Conservation (phyloP, 2,329 filamentous ascomycete genomes). For the Fusarium sp. region DNA sequence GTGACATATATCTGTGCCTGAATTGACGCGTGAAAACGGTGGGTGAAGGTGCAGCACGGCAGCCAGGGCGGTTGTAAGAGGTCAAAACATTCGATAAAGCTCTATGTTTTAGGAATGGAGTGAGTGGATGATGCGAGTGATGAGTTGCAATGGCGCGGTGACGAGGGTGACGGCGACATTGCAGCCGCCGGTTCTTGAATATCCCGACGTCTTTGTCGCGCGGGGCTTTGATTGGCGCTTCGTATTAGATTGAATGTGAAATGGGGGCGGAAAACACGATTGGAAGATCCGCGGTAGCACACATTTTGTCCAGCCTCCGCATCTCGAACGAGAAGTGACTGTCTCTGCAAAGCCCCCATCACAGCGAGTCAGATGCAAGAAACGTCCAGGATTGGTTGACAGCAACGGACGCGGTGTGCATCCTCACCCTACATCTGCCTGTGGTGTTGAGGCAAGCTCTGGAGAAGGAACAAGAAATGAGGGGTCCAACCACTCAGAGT, state of each 20-base stretch:
- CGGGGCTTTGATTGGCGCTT: too few relatives aligned
- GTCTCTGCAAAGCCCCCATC: too few relatives aligned
- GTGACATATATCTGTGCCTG: slow-evolving; percentile 20
- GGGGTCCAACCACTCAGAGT: slow-evolving; percentile 34
- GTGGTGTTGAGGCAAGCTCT: slow-evolving; percentile 1
- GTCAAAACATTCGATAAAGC: background rate
- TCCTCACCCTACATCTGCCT: too few relatives aligned
- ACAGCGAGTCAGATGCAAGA: too few relatives aligned
- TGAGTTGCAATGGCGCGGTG: slow-evolving; percentile 37
- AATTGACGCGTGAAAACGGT: slow-evolving; percentile 12
- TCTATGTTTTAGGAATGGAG: slow-evolving; percentile 1
- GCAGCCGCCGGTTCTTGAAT: too few relatives aligned
- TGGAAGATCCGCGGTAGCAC: too few relatives aligned
- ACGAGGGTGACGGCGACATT: too few relatives aligned
- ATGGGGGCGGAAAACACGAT: too few relatives aligned
- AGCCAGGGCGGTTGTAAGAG: slow-evolving; percentile 1
- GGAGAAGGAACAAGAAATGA: slow-evolving; percentile 16
- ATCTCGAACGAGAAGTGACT: too few relatives aligned
- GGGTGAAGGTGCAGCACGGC: slow-evolving; percentile 8
- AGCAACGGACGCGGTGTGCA: slow-evolving; percentile 22
- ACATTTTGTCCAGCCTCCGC: too few relatives aligned
- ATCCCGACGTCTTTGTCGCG: too few relatives aligned
- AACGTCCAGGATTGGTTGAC: slow-evolving; percentile 15
- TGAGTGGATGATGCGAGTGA: slow-evolving; percentile 34
- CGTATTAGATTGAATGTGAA: too few relatives aligned